Conservation (phyloP, 345 rosid genomes). For the Durio zibethinus region DNA sequence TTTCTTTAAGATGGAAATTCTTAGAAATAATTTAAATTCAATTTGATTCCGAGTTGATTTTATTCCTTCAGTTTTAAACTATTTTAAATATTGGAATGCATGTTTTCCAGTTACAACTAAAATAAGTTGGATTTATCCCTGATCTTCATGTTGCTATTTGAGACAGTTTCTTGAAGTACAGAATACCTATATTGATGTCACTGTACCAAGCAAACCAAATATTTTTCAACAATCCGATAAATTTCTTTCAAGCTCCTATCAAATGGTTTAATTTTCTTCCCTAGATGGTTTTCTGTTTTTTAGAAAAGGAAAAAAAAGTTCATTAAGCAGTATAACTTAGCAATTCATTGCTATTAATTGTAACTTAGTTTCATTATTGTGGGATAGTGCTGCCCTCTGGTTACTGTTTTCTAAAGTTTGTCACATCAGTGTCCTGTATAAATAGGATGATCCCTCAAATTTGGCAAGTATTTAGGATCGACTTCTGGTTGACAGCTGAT, state of each 20-base stretch:
- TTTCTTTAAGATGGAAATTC: background rate
- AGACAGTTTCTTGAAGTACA: background rate
- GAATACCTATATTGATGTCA: background rate
- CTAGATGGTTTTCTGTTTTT: background rate
- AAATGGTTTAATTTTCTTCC: background rate
- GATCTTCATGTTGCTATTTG: background rate
- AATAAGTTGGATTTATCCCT: too few species aligned
- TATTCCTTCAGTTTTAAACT: background rate
- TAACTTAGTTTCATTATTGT: background rate
- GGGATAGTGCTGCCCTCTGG: background rate
- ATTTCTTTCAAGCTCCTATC: background rate
- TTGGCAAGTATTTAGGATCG: background rate
- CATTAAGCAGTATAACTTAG: background rate
- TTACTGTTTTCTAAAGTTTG: background rate
- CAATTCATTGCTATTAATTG: background rate
- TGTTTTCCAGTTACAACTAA: background rate
- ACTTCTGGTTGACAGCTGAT: background rate
- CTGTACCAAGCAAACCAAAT: background rate
- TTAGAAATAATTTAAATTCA: background rate
- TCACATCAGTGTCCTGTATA: background rate
- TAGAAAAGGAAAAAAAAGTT: background rate
- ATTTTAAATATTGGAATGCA: background rate
- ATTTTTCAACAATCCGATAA: background rate
- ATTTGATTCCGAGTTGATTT: background rate
- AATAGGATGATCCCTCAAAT: background rate